These are phyloP conservation scores for Akebia trifoliata DNA, from an alignment of 164 flowering plant species.

Conservation along the genomic window DNA sequence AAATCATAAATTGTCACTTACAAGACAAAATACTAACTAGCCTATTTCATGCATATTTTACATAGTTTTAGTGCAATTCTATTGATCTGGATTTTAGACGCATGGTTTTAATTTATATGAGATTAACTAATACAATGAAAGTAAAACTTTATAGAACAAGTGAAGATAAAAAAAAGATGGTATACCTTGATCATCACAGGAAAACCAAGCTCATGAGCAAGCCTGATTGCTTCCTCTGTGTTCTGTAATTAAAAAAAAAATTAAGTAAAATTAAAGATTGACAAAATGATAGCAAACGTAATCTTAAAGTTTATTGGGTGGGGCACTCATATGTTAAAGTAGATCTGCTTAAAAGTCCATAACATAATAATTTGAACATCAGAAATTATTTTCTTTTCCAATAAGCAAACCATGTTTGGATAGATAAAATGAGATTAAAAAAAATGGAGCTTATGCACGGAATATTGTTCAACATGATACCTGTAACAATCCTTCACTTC, in stretches of 20 bases:
- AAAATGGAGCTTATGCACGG: background rate
- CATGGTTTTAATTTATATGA: too few relatives aligned
- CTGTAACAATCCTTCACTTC: slow-evolving; percentile 93
- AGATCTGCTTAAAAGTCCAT: background rate
- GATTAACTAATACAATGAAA: too few relatives aligned
- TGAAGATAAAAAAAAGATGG: slow-evolving; percentile 5
- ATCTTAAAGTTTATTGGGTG: too few relatives aligned
- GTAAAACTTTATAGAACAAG: too few relatives aligned
- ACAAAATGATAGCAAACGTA: slow-evolving; percentile 4
- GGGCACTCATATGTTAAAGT: too few relatives aligned
- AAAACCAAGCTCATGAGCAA: slow-evolving; percentile 82
- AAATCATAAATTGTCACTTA: background rate
- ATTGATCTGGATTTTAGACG: background rate
- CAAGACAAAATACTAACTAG: background rate
- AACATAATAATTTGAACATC: background rate
- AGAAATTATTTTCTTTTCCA: background rate
- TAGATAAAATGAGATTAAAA: background rate
- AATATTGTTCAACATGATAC: slow-evolving; percentile 28
- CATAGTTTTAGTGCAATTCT: background rate
- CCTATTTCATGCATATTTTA: background rate
- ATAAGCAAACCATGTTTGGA: too few relatives aligned
- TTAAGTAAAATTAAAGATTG: slow-evolving; percentile 10
- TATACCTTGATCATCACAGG: slow-evolving; percentile 98
- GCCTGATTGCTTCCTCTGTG: slow-evolving; percentile 85
- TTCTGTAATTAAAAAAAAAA: slow-evolving; percentile 41